Conservation (phyloP, 345 rosid genomes). For the Moricandia arvensis region DNA sequence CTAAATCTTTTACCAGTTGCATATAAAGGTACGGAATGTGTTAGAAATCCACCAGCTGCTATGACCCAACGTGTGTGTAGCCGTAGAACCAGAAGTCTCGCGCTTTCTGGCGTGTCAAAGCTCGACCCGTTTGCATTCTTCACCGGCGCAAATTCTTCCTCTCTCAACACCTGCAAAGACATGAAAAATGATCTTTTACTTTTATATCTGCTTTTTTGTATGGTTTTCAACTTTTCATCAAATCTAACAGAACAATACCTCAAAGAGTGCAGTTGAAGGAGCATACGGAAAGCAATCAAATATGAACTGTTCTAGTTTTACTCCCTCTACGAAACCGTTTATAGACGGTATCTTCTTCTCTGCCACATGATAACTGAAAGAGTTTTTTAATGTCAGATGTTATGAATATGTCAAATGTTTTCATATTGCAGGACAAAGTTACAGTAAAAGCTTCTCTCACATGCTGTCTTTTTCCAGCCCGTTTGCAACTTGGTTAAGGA, state of each 20-base stretch:
- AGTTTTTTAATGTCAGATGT: slow-evolving; percentile 6
- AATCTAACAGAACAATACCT: slow-evolving; percentile 48
- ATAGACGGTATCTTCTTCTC: slow-evolving; percentile 92
- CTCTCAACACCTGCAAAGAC: slow-evolving; percentile 63
- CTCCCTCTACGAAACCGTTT: slow-evolving; percentile 70
- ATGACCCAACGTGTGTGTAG: slow-evolving; percentile 93
- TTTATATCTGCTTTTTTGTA: background rate
- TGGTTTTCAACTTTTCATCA: background rate
- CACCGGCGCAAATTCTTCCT: slow-evolving; percentile 97
- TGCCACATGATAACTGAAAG: slow-evolving; percentile 74
- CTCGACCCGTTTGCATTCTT: slow-evolving; percentile 92
- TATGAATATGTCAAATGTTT: background rate
- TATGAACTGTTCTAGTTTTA: slow-evolving; percentile 92
- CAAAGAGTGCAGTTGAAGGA: slow-evolving; percentile 94
- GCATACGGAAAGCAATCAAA: slow-evolving; percentile 96
- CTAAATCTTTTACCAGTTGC: slow-evolving; percentile 64
- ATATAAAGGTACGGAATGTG: slow-evolving; percentile 95
- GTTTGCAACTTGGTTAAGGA: slow-evolving; percentile 91
- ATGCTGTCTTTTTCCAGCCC: slow-evolving; percentile 96
- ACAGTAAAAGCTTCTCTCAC: slow-evolving; percentile 44
- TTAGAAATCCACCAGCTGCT: slow-evolving; percentile 97
- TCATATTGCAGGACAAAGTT: background rate
- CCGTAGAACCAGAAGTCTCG: slow-evolving; percentile 78
- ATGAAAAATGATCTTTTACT: background rate
- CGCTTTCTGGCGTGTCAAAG: slow-evolving; percentile 94